These are phyloP conservation scores for Penicillium herquei DNA, from an alignment of 495 filamentous ascomycete species.

Conservation along the genomic window DNA sequence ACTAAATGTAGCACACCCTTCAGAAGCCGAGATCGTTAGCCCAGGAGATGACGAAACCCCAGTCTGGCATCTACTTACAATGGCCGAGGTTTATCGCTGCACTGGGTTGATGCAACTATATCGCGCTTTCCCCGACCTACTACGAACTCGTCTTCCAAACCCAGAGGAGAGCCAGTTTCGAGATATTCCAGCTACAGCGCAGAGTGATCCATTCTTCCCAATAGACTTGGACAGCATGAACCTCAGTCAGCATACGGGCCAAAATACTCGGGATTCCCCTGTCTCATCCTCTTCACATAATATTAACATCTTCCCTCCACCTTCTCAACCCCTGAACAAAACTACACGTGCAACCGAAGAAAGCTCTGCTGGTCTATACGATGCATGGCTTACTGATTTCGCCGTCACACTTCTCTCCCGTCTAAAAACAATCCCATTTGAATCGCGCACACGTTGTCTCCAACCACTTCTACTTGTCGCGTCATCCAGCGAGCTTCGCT, in stretches of 20 bases:
- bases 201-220: conserved; percentile 30
- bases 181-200: not conserved
- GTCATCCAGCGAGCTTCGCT: conserved; percentile 48
- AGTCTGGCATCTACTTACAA: conserved; percentile 54
- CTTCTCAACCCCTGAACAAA: conserved; percentile 1
- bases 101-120: conserved; percentile 55
- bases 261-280: not conserved
- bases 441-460: conserved; percentile 54
- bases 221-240: conserved; percentile 28
- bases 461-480: conserved; percentile 55
- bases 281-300: not conserved
- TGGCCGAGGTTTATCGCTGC: conserved; percentile 57
- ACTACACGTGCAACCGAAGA: not conserved
- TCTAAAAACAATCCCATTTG: conserved; percentile 49
- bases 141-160: conserved; percentile 40
- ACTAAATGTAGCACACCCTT: conserved; percentile 46
- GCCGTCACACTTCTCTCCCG: conserved; percentile 51
- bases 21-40: conserved; percentile 49
- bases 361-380: conserved; percentile 16
- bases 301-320: conserved; percentile 8
- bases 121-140: conserved; percentile 52
- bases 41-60: conserved; percentile 56
- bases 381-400: conserved; percentile 52
- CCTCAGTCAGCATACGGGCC: not conserved
- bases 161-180: conserved; percentile 14